Base-by-base conservation (phyloP, 176 grass and related monocot genomes). In the maize (Zea mays) region DNA sequence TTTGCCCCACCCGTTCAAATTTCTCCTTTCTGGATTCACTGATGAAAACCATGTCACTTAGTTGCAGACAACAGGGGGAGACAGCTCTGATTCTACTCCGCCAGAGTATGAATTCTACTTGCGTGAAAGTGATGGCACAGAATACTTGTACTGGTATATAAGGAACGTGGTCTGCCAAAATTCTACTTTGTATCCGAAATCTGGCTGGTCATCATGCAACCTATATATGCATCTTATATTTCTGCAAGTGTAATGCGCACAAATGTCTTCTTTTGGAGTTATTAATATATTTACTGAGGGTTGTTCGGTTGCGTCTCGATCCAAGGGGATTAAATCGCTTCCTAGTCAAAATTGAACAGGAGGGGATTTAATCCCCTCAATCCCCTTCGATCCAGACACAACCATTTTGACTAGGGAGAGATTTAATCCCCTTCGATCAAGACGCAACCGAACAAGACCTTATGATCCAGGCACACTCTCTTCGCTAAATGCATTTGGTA, bases 401-500 rank as follows among this genome's bases (percentile, higher is more conserved):
- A 27, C 27, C 1, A 27, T 27, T 27, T 27, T 27, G 27, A 27
- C 27, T 27, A 27, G 27, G 27, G 0, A 27, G 27, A 1, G 27
- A 27, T 27, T 27, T 27, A 27, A 27, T 27, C 27, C 27, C 27
- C 0, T 27, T 27, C 27, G 27, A 27, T 27, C 27, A 0, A 27
- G 27, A 27, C 27, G 27, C 27, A 27, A 27, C 27, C 27, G 27
- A 27, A 27, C 27, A 27, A 27, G 27, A 27, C 27, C 27, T 27
- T 27, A 27, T 27, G 27, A 27, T 27, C 27, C 0, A 27, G 27
- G 27, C 16, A 6, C 16, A 49, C 11, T 69, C 33, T 33, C 4
- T 73, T 73, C 49, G 27, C 19, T 44, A 67, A 47, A 5, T 73
- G 61, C 34, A 66, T 85, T 41, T 7, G 42, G 58, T 79, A 41